Evolutionary conservation across 306 rosid genomes (phyloP), one percentile per base, ranked within the genome.

Genomic region (Vigna nakashimae): DNA sequence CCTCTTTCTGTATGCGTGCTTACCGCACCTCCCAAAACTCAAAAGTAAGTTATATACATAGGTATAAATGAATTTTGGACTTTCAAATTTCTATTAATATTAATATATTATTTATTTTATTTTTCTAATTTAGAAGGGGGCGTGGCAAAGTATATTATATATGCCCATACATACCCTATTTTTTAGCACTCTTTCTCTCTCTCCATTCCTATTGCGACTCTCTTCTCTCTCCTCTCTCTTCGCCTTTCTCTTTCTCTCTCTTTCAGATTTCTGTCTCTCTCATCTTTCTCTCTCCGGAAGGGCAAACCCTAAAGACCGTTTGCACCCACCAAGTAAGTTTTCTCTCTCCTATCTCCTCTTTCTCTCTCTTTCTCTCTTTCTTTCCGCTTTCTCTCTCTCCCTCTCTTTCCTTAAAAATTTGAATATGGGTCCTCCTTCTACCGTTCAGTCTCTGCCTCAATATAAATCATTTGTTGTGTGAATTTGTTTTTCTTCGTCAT

Each of bases 251-350:
- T 79, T 24, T 86, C 79, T 87, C 84, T 85, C 84, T 87, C 86
- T 82, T 87, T 89, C 97, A 73, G 85, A 76, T 81, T 71, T 78
- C 85, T 80, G 80, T 80, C 80, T 84, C 86, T 79, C 83, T 79
- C 79, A 52, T 79, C 83, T 72, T 81, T 85, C 88, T 93, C 97
- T 89, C 97, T 90, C 97, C 98, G 86, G 96, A 90, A 90, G 93
- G 91, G 91, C 90, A 91, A 93, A 94, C 96, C 96, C 97, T 90
- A 89, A 92, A 92, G 98, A 86, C 91, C 97, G 97, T 91, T 90
- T 92, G 86, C 96, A 94, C 93, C 96, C 90, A 94, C 92, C 88
- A 89, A 94, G 98, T 91, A 91, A 94, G 98, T 90, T 90, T 81
- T 85, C 88, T 85, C 88, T 85, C 85, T 84, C 88, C 91, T 93